Evolutionary conservation across 2,329 filamentous ascomycete genomes (phyloP).

Genomic region (Dactylellina sp.): DNA sequence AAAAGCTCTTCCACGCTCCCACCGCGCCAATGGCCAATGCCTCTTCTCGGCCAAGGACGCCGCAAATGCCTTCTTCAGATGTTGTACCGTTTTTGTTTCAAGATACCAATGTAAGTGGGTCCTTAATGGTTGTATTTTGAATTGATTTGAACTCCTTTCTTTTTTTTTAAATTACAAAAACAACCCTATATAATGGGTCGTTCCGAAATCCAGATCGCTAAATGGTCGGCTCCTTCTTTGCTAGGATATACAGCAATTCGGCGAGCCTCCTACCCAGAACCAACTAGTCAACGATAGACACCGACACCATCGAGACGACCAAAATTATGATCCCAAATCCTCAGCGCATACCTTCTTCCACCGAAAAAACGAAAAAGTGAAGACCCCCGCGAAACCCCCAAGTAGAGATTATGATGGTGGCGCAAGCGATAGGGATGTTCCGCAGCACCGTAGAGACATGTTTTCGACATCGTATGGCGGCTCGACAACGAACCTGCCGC

Average conservation of each 20-base stretch:
- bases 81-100: constrained; percentile 98
- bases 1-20: constrained; percentile 62
- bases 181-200: too few species aligned
- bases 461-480: constrained; percentile 49
- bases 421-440: constrained; percentile 61
- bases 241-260: constrained; percentile 80
- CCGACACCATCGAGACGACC: constrained; percentile 69
- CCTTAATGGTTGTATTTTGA: constrained; percentile 59
- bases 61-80: constrained; percentile 81
- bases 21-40: constrained; percentile 80
- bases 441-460: constrained; percentile 52
- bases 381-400: constrained; percentile 66
- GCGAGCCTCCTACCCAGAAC: constrained; percentile 80
- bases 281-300: constrained; percentile 77
- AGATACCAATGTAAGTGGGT: constrained; percentile 76
- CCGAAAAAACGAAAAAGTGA: constrained; percentile 73
- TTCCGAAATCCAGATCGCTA: constrained; percentile 4
- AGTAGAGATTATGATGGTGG: constrained; percentile 79
- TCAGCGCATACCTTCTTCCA: constrained; percentile 73
- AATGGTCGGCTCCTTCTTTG: constrained; percentile 4
- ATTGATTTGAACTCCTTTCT: constrained; percentile 57
- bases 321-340: constrained; percentile 67
- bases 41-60: constrained; percentile 76
- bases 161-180: constrained; percentile 3
- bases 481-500: constrained; percentile 47